Conservation (phyloP, 2,329 filamentous ascomycete genomes). For the Epichloe baconii region DNA sequence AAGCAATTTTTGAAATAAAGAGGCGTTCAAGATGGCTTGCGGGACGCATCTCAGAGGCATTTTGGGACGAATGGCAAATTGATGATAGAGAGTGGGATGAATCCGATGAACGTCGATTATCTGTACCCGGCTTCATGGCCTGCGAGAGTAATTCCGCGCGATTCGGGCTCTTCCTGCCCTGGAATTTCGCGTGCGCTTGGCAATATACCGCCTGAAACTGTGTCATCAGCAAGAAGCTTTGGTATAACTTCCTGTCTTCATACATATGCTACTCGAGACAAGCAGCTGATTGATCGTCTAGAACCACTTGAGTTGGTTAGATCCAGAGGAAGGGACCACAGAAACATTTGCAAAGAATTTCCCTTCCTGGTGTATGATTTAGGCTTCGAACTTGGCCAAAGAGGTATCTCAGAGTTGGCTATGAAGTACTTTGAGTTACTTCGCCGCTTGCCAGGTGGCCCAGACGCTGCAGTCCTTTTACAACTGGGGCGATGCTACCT, state of each 20-base stretch:
- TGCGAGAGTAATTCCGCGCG: slow-evolving; percentile 37
- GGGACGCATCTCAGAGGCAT: slow-evolving; percentile 56
- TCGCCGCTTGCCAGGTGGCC: slow-evolving; percentile 31
- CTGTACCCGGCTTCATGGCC: slow-evolving; percentile 47
- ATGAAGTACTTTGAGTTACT: slow-evolving; percentile 45
- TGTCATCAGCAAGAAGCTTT: slow-evolving; percentile 59
- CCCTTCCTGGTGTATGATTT: slow-evolving; percentile 68
- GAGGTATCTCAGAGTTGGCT: slow-evolving; percentile 23
- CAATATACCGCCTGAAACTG: slow-evolving; percentile 65
- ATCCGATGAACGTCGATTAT: slow-evolving; percentile 52
- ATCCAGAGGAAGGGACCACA: slow-evolving; percentile 41
- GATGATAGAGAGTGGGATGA: slow-evolving; percentile 88
- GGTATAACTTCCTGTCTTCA: slow-evolving; percentile 33
- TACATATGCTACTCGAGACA: neutral
- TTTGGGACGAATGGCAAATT: slow-evolving; percentile 59
- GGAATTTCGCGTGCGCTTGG: slow-evolving; percentile 74
- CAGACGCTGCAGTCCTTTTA: slow-evolving; percentile 39
- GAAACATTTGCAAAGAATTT: slow-evolving; percentile 46
- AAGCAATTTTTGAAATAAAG: slow-evolving; percentile 59
- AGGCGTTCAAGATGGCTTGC: slow-evolving; percentile 69
- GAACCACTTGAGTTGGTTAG: slow-evolving; percentile 57
- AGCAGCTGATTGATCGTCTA: slow-evolving; percentile 16
- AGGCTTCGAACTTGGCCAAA: slow-evolving; percentile 29
- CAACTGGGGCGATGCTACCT: slow-evolving; percentile 57
- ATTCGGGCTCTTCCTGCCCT: slow-evolving; percentile 68